Conservation (phyloP, 1,139 yeast species). For the Pichia sp. region DNA sequence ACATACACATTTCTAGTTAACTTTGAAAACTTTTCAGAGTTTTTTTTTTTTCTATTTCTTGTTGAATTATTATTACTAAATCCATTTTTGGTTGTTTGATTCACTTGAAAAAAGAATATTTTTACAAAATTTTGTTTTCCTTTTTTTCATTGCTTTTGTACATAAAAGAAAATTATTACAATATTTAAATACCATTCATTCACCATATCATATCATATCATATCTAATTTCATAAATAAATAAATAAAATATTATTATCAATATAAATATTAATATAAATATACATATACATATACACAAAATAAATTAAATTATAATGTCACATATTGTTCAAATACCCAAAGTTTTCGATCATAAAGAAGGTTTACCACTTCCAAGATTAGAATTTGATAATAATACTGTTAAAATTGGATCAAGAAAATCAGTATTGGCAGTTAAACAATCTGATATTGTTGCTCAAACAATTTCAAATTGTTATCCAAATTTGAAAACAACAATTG, state of each 20-base stretch:
- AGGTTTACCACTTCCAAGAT: conserved; percentile 5
- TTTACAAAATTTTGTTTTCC: too few species aligned
- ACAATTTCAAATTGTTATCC: conserved; percentile 57
- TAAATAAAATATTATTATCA: not conserved
- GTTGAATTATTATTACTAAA: too few species aligned
- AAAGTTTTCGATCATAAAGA: conserved; percentile 12
- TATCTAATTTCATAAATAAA: too few species aligned
- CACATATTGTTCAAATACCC: conserved; percentile 15
- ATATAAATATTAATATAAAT: not conserved
- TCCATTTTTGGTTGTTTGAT: too few species aligned
- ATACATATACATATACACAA: not conserved
- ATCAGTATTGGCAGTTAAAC: conserved; percentile 80
- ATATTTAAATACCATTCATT: too few species aligned
- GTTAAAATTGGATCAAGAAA: conserved; percentile 78
- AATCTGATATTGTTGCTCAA: conserved; percentile 68
- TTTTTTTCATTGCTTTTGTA: too few species aligned
- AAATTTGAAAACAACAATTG: conserved; percentile 56
- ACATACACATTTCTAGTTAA: too few species aligned
- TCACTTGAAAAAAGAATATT: too few species aligned
- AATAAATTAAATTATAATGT: not conserved
- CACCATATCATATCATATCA: too few species aligned
- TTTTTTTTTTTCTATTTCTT: too few species aligned
- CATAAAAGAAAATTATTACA: too few species aligned
- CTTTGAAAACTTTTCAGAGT: too few species aligned
- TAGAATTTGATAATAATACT: conserved; percentile 10